Evolutionary conservation across 1,284 basidiomycete species (phyloP).

Genomic region (Schizophyllum commune): DNA sequence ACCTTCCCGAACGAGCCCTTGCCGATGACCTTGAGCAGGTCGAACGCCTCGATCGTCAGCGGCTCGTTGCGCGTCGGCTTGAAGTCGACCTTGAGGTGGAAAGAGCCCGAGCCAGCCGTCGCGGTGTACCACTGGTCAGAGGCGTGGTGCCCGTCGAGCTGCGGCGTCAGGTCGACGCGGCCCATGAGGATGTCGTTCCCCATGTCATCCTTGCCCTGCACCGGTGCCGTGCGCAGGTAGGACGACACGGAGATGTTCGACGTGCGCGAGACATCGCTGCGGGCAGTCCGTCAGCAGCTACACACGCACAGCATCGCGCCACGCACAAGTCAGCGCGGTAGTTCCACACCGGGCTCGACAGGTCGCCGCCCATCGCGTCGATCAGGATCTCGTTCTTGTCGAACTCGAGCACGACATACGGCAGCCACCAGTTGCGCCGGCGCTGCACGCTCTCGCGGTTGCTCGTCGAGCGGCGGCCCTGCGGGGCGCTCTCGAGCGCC

Average conservation of each 20-base stretch:
- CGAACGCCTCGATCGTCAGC: slow-evolving; percentile 43
- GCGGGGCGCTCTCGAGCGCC: slow-evolving; percentile 57
- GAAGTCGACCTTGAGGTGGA: slow-evolving; percentile 95
- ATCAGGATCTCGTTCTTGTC: slow-evolving; percentile 99
- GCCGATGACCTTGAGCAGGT: slow-evolving; percentile 15
- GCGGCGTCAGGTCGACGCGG: slow-evolving; percentile 84
- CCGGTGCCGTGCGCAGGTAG: slow-evolving; percentile 71
- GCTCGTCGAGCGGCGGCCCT: slow-evolving; percentile 46
- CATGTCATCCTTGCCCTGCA: slow-evolving; percentile 78
- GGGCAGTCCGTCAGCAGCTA: slow-evolving; percentile 2
- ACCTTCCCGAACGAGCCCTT: slow-evolving; percentile 80
- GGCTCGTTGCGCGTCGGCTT: slow-evolving; percentile 77
- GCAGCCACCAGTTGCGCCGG: slow-evolving; percentile 92
- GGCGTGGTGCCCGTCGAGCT: slow-evolving; percentile 75
- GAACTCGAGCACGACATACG: slow-evolving; percentile 96
- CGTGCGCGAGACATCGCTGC: slow-evolving; percentile 79
- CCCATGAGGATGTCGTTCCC: slow-evolving; percentile 82
- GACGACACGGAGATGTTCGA: slow-evolving; percentile 87
- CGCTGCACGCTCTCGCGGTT: slow-evolving; percentile 86
- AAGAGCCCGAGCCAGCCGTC: slow-evolving; percentile 80
- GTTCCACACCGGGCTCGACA: slow-evolving; percentile 85
- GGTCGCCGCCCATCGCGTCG: slow-evolving; percentile 90
- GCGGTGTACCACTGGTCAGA: slow-evolving; percentile 87
- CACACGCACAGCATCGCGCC: not conserved
- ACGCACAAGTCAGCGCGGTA: slow-evolving; percentile 92